Evolutionary conservation across 257 asterid genomes (phyloP).

Genomic region (Ballota nigra): DNA sequence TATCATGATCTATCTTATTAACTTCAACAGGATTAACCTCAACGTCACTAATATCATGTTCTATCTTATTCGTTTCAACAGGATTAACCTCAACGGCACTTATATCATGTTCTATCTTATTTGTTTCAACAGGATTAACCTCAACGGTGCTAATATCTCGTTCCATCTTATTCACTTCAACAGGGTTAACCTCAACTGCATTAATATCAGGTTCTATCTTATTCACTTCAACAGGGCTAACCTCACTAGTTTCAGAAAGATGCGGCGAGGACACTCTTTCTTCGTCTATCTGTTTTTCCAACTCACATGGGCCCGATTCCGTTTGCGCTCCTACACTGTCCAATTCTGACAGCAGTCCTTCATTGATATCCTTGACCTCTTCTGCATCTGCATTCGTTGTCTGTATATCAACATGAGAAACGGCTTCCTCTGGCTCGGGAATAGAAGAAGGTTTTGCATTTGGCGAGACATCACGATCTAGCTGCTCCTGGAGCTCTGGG

Average conservation of each 20-base stretch:
- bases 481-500: slow-evolving; percentile 24
- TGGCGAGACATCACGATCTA: slow-evolving; percentile 19
- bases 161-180: no score
- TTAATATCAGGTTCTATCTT: no score
- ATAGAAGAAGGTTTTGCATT: slow-evolving; percentile 33
- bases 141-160: no score
- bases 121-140: no score
- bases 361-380: slow-evolving; percentile 50
- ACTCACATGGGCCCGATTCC: neutral
- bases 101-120: no score
- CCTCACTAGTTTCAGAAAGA: slow-evolving; percentile 16
- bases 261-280: neutral
- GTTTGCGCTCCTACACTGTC: slow-evolving; percentile 36
- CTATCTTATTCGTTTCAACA: neutral
- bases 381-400: slow-evolving; percentile 39
- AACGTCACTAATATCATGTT: neutral
- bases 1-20: no score
- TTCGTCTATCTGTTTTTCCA: slow-evolving; percentile 26
- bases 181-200: neutral
- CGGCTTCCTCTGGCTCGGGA: slow-evolving; percentile 36
- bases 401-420: slow-evolving; percentile 30
- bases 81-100: no score
- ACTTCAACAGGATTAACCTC: neutral
- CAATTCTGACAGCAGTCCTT: slow-evolving; percentile 43
- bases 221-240: no score